phyloP scores from a whole-genome alignment of 306 rosid species.

The Myrica gale region DNA sequence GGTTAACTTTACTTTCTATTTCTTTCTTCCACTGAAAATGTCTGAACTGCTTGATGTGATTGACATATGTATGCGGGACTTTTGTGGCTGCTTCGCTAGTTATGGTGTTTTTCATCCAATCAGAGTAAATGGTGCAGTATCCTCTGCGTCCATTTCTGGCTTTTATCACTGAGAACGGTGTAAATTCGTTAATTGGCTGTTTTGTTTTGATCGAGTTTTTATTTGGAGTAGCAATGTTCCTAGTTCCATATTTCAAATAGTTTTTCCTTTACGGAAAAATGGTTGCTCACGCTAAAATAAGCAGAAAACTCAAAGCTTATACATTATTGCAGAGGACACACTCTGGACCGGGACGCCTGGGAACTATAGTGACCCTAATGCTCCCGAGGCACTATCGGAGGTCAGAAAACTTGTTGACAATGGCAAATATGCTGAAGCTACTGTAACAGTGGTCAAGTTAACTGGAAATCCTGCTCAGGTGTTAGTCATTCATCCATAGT shows the following conservation, averaged over 20 bases:
- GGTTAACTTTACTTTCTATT: no score
- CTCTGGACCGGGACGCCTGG: conserved; percentile 82
- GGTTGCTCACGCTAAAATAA: neutral
- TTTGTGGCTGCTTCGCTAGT: neutral
- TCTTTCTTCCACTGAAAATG: neutral
- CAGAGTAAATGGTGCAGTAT: neutral
- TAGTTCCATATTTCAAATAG: neutral
- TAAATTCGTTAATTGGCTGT: neutral
- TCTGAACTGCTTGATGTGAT: neutral
- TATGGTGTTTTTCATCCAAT: neutral
- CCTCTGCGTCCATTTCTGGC: neutral
- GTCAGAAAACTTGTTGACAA: conserved; percentile 60
- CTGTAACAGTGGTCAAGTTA: conserved; percentile 47
- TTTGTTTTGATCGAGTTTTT: neutral
- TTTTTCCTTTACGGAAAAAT: neutral
- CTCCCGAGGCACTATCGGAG: conserved; percentile 49
- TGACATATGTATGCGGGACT: neutral
- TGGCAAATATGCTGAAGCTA: conserved; percentile 57
- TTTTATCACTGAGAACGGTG: neutral
- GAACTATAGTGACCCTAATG: conserved; percentile 48
- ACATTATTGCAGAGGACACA: conserved; percentile 58
- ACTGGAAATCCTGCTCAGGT: conserved; percentile 57
- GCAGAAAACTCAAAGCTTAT: neutral
- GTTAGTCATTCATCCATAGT: conserved; percentile 2
- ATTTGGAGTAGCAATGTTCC: no score